These are phyloP conservation scores for Globisporangium recalcitrans DNA, from an alignment of 352 stramenopile genomes.

Conservation along the genomic window DNA sequence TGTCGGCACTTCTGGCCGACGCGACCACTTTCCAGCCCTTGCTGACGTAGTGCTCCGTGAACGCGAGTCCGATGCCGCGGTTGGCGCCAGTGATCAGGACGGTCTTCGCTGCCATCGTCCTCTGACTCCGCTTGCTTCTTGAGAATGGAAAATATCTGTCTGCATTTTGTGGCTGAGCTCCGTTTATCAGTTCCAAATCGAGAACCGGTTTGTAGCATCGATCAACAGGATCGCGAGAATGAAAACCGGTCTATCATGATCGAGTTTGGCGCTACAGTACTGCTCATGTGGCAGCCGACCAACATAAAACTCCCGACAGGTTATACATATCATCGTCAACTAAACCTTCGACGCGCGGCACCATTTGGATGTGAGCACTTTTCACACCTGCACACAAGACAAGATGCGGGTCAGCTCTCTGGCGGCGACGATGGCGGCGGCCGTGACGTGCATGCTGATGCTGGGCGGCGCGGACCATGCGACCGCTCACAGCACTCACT, in stretches of 20 bases:
- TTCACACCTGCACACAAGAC: too few relatives aligned
- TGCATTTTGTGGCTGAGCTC: background rate
- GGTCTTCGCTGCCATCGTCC: slow-evolving; percentile 12
- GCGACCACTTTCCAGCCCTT: slow-evolving; percentile 29
- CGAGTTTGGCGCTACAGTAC: background rate
- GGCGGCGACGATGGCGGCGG: background rate
- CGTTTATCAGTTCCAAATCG: too few relatives aligned
- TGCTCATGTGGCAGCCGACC: background rate
- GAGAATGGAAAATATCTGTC: background rate
- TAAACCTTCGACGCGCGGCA: too few relatives aligned
- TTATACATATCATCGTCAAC: too few relatives aligned
- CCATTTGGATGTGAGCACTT: slow-evolving; percentile 11
- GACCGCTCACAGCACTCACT: slow-evolving; percentile 21
- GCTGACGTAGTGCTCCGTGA: slow-evolving; percentile 27
- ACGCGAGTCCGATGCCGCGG: slow-evolving; percentile 31
- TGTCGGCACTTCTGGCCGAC: slow-evolving; percentile 17
- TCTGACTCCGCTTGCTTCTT: background rate
- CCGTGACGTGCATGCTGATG: slow-evolving; percentile 1
- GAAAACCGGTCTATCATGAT: background rate
- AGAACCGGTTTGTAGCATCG: too few relatives aligned
- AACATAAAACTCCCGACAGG: too few relatives aligned
- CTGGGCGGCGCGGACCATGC: background rate
- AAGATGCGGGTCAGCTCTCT: slow-evolving; percentile 4
- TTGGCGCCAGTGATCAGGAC: slow-evolving; percentile 35
- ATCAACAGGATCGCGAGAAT: background rate